These are phyloP conservation scores for Solanum chaucha DNA, from an alignment of 257 asterid species.

Conservation along the genomic window DNA sequence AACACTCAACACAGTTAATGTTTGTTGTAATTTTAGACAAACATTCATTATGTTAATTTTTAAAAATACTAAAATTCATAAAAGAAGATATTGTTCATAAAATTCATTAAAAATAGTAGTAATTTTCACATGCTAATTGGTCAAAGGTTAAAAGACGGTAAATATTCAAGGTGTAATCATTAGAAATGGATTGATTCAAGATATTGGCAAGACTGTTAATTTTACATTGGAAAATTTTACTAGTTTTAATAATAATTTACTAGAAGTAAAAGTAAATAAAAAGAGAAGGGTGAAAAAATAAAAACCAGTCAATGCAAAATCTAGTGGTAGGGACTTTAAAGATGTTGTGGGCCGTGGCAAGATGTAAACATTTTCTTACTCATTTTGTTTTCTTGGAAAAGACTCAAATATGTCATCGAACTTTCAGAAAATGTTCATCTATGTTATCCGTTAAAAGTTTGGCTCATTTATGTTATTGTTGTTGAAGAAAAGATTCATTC, in stretches of 20 bases:
- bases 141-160: not conserved
- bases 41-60: not conserved
- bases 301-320: conserved; percentile 1
- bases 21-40: not conserved
- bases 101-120: no score
- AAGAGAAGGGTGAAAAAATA: not conserved
- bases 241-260: not conserved
- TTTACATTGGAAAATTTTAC: not conserved
- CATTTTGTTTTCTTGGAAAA: not conserved
- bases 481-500: no score
- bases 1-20: not conserved
- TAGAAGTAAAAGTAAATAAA: not conserved
- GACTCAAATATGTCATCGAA: no score
- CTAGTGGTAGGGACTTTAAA: not conserved
- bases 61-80: not conserved
- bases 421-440: no score
- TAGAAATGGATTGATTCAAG: not conserved
- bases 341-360: not conserved
- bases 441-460: accelerated
- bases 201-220: not conserved
- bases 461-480: no score
- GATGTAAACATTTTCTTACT: not conserved
- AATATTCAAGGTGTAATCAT: not conserved
- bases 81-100: not conserved
- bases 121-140: not conserved